Conservation (phyloP, 148 eudicot genomes). For the Chenopodium album region DNA sequence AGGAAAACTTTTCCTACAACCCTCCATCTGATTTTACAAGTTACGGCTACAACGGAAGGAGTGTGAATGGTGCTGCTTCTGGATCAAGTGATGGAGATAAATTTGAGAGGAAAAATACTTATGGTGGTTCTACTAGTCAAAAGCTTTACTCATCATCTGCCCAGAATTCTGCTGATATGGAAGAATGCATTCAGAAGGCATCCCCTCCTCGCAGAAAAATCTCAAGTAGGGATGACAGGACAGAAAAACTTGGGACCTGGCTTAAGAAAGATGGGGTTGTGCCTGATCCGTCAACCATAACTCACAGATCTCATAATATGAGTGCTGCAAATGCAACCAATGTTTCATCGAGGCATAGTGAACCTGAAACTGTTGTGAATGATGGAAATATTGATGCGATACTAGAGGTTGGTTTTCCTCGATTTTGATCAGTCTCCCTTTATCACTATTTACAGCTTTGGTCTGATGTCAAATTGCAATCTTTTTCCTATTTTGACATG, state of each 20-base stretch:
- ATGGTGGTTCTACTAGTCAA: constrained; percentile 48
- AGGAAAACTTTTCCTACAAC: constrained; percentile 47
- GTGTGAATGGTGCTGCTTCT: constrained; percentile 39
- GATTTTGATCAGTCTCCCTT: background rate
- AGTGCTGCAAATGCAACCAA: constrained; percentile 39
- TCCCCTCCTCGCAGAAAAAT: constrained; percentile 92
- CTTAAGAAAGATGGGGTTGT: constrained; percentile 58
- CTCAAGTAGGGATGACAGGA: constrained; percentile 67
- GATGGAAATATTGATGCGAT: constrained; percentile 81
- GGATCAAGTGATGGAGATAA: constrained; percentile 46
- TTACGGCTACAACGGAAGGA: constrained; percentile 43
- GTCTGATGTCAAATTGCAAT: constrained; percentile 1
- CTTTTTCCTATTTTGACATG: background rate
- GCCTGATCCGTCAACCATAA: constrained; percentile 48
- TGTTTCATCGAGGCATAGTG: constrained; percentile 43
- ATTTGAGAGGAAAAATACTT: constrained; percentile 45
- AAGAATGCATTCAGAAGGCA: constrained; percentile 74
- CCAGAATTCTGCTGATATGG: constrained; percentile 48
- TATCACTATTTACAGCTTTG: background rate
- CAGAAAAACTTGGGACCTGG: constrained; percentile 67
- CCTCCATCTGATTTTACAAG: constrained; percentile 50
- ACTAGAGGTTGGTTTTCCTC: constrained; percentile 61
- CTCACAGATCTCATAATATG: constrained; percentile 49
- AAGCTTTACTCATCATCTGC: constrained; percentile 36
- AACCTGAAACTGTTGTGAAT: constrained; percentile 52